These are phyloP conservation scores for Salix brachista DNA, from an alignment of 345 rosid species.

Conservation along the genomic window DNA sequence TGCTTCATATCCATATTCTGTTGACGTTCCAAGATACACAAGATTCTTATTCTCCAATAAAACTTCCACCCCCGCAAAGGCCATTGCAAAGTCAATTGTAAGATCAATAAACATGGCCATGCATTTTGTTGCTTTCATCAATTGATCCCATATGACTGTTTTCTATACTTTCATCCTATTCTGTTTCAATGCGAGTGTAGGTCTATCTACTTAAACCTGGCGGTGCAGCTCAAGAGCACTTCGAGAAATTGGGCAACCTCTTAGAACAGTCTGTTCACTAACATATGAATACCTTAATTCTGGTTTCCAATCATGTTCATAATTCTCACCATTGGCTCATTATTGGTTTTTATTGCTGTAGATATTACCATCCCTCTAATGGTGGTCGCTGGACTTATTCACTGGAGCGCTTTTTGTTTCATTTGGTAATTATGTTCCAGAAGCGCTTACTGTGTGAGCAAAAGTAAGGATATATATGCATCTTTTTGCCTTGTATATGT, in stretches of 20 bases:
- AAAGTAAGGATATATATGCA: constrained; percentile 49
- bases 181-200: constrained; percentile 39
- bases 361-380: constrained; percentile 97
- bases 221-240: constrained; percentile 63
- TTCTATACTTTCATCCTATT: constrained; percentile 21
- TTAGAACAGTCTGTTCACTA: constrained; percentile 86
- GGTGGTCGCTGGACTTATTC: constrained; percentile 99
- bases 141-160: constrained; percentile 14
- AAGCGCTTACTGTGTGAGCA: constrained; percentile 85
- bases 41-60: constrained; percentile 89
- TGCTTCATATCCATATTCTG: constrained; percentile 89
- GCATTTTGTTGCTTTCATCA: constrained; percentile 15
- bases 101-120: constrained; percentile 27
- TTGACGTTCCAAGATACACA: constrained; percentile 88
- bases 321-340: constrained; percentile 4
- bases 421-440: constrained; percentile 80
- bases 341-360: constrained; percentile 29
- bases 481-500: constrained; percentile 7
- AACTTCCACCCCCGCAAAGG: constrained; percentile 76
- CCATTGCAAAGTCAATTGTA: constrained; percentile 85
- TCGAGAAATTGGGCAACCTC: constrained; percentile 90
- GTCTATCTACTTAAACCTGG: constrained; percentile 81
- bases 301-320: constrained; percentile 7
- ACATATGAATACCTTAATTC: constrained; percentile 19
- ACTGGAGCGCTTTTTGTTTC: constrained; percentile 74